Percentiles rank a stretch among this genome's conserved stretches.
Evolutionary conservation across 2,329 filamentous ascomycete species (phyloP).

Genomic region (Ustilaginoidea virens): DNA sequence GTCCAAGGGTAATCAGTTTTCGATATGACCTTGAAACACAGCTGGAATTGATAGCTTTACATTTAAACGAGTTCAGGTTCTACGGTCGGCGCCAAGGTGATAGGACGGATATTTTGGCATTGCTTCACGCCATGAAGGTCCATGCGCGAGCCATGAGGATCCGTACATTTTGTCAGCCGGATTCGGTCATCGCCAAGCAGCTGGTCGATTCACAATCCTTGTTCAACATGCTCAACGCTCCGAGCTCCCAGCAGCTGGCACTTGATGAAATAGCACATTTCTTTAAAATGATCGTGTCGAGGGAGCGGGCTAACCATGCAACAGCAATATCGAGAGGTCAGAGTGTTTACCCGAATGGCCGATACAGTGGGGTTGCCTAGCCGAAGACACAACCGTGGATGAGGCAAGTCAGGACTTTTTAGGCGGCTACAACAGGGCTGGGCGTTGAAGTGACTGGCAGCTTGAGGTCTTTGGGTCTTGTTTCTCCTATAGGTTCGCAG

Average conservation of each 20-base stretch:
- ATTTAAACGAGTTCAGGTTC: slow-evolving; percentile 38
- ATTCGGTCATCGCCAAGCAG: slow-evolving; percentile 42
- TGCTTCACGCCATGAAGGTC: slow-evolving; percentile 35
- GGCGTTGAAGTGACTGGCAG: no score
- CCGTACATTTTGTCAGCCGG: slow-evolving; percentile 42
- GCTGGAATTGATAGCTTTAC: slow-evolving; percentile 35
- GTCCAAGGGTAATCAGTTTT: slow-evolving; percentile 39
- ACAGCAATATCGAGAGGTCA: background rate
- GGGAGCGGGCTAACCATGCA: slow-evolving; percentile 14
- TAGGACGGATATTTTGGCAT: slow-evolving; percentile 25
- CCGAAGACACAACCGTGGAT: no score
- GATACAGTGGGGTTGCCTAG: no score
- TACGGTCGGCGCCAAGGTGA: slow-evolving; percentile 30
- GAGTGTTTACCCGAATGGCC: no score
- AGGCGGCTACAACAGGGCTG: no score
- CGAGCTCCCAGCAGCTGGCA: slow-evolving; percentile 26
- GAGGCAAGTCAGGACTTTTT: no score
- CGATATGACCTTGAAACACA: slow-evolving; percentile 46
- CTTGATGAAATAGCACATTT: slow-evolving; percentile 36
- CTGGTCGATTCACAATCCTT: slow-evolving; percentile 36
- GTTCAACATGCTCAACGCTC: slow-evolving; percentile 31
- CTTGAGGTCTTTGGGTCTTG: no score
- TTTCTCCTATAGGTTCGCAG: no score
- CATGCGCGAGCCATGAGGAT: slow-evolving; percentile 37
- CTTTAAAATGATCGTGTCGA: slow-evolving; percentile 36